Conservation (phyloP, 306 rosid genomes). For the Fragaria ananassa region DNA sequence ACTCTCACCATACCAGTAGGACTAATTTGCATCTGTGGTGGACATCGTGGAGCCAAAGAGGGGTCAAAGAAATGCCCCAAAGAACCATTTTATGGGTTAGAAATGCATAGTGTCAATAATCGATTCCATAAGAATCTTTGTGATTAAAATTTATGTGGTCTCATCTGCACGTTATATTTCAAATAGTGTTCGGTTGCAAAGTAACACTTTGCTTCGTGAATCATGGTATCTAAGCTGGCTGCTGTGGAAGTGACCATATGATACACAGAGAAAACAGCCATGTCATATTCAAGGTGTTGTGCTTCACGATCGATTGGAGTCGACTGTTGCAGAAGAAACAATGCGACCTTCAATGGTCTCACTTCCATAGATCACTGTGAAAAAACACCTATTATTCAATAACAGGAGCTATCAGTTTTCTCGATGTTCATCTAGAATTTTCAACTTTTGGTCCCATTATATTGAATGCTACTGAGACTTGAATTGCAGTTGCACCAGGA, state of each 20-base stretch:
- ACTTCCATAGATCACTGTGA: neutral
- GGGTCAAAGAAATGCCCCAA: neutral
- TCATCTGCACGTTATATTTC: neutral
- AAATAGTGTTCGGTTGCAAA: neutral
- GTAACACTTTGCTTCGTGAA: neutral
- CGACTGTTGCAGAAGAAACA: neutral
- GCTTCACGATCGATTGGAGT: neutral
- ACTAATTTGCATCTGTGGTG: neutral
- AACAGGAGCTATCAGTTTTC: neutral
- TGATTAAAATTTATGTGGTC: neutral
- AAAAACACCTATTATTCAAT: neutral
- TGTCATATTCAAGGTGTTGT: neutral
- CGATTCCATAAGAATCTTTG: neutral
- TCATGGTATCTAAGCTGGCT: neutral
- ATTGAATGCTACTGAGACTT: neutral
- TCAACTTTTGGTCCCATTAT: conserved; percentile 1
- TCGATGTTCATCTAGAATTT: conserved; percentile 8
- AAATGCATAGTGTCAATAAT: neutral
- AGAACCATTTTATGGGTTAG: neutral
- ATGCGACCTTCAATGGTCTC: neutral
- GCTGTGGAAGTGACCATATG: neutral
- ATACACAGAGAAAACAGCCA: neutral
- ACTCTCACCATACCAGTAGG: neutral
- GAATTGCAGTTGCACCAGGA: neutral
- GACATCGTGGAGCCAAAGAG: neutral